Evolutionary conservation across 352 stramenopile genomes (phyloP).

Genomic region (Globisporangium splendens): DNA sequence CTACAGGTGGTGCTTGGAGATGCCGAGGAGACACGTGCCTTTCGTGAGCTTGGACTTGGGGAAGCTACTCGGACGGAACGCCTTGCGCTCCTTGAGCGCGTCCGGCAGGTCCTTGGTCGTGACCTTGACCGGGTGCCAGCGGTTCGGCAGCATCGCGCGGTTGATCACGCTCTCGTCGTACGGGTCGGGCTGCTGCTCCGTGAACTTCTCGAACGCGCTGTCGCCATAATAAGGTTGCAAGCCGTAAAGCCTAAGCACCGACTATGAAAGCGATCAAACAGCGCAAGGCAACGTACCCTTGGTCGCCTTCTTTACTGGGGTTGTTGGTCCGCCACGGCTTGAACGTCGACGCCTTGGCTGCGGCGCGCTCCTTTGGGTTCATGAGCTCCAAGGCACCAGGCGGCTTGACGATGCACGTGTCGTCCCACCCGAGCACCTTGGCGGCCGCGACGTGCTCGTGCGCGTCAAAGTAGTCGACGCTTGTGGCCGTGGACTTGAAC

Average conservation of each 20-base stretch:
- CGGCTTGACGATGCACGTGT: conserved; percentile 55
- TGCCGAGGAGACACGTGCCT: conserved; percentile 67
- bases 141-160: conserved; percentile 65
- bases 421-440: conserved; percentile 61
- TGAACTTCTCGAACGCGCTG: conserved; percentile 68
- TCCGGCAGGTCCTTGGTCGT: conserved; percentile 57
- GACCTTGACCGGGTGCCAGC: conserved; percentile 65
- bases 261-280: not conserved
- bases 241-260: not conserved
- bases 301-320: conserved; percentile 53
- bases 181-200: conserved; percentile 54
- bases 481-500: conserved; percentile 65
- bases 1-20: conserved; percentile 77
- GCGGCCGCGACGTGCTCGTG: conserved; percentile 70
- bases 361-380: conserved; percentile 70
- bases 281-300: conserved; percentile 28
- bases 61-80: conserved; percentile 54
- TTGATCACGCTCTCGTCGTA: conserved; percentile 76
- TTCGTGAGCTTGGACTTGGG: conserved; percentile 77
- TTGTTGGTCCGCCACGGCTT: conserved; percentile 72
- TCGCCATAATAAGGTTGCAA: no score
- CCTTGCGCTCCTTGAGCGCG: conserved; percentile 62
- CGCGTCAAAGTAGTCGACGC: conserved; percentile 69
- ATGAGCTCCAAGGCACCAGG: conserved; percentile 57
- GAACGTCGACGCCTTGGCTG: conserved; percentile 43